phyloP scores from a whole-genome alignment of 352 stramenopile genomes.

The Phytophthora pluvialis region DNA sequence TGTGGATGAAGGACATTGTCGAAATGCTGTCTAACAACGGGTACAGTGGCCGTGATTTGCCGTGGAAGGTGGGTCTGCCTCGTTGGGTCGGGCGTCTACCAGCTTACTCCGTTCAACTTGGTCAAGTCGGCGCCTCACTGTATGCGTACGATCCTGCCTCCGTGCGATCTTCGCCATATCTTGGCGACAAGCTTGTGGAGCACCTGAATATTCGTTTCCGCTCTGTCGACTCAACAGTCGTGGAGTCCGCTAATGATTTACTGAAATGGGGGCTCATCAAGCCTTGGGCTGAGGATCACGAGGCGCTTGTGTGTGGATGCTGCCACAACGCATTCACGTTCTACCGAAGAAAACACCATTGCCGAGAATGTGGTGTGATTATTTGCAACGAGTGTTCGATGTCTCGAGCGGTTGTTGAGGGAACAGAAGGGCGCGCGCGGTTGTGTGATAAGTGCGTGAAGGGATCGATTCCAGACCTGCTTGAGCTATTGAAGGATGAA shows the following conservation, averaged over 20 bases:
- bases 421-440: conserved; percentile 74
- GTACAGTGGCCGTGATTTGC: conserved; percentile 87
- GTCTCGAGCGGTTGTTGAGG: conserved; percentile 85
- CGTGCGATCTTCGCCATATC: conserved; percentile 70
- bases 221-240: conserved; percentile 60
- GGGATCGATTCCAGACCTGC: conserved; percentile 74
- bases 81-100: conserved; percentile 87
- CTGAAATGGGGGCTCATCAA: conserved; percentile 90
- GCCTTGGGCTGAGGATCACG: conserved; percentile 88
- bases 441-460: conserved; percentile 88
- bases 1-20: conserved; percentile 92
- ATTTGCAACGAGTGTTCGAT: conserved; percentile 89
- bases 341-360: conserved; percentile 85
- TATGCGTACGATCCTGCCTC: conserved; percentile 69
- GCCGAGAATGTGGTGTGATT: conserved; percentile 87
- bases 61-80: conserved; percentile 79
- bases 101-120: conserved; percentile 85
- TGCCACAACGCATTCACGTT: conserved; percentile 85
- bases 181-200: conserved; percentile 84
- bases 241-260: conserved; percentile 87
- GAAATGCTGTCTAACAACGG: conserved; percentile 85
- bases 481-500: conserved; percentile 64
- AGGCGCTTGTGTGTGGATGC: conserved; percentile 73
- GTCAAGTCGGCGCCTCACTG: conserved; percentile 81
- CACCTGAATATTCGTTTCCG: conserved; percentile 82